phyloP scores from a whole-genome alignment of 1,284 basidiomycete species.

The Apiotrichum akiyoshidainum region DNA sequence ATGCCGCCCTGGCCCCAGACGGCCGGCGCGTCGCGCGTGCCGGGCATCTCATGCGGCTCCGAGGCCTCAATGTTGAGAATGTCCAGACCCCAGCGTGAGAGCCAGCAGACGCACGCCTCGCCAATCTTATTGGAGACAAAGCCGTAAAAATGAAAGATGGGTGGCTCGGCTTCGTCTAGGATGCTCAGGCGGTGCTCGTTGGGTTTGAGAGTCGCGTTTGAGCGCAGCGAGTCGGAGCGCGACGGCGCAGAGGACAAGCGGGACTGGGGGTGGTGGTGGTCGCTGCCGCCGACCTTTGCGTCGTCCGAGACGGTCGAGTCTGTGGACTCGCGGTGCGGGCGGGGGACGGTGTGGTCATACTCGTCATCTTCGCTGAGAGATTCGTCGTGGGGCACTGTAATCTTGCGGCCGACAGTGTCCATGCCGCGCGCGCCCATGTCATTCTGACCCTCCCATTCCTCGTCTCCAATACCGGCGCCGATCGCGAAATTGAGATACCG shows the following conservation, averaged over 20 bases:
- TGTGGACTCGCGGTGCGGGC: slow-evolving; percentile 9
- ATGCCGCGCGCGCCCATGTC: slow-evolving; percentile 66
- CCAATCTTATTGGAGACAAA: slow-evolving; percentile 82
- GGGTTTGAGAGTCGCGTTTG: slow-evolving; percentile 14
- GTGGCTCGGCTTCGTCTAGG: neutral
- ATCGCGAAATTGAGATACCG: slow-evolving; percentile 80
- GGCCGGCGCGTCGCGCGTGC: slow-evolving; percentile 12
- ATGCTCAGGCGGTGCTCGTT: neutral
- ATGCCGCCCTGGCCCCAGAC: slow-evolving; percentile 72
- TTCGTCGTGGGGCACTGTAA: slow-evolving; percentile 29
- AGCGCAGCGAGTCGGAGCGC: slow-evolving; percentile 3
- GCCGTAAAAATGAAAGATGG: slow-evolving; percentile 65
- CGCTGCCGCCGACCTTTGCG: slow-evolving; percentile 11
- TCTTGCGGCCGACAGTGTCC: slow-evolving; percentile 62
- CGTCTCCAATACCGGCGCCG: slow-evolving; percentile 64
- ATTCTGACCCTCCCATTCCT: slow-evolving; percentile 51
- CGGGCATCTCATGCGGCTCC: slow-evolving; percentile 1
- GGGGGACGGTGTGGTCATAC: neutral
- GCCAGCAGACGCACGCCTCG: slow-evolving; percentile 83
- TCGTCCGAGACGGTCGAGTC: slow-evolving; percentile 15
- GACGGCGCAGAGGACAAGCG: slow-evolving; percentile 1
- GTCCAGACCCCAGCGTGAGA: slow-evolving; percentile 78
- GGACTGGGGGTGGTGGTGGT: neutral
- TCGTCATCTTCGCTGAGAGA: slow-evolving; percentile 10
- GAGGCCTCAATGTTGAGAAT: slow-evolving; percentile 66